Evolutionary conservation across 1,139 yeast genomes (phyloP), one percentile per base, ranked within the genome.

Genomic region (Yamadazyma atmosphaerica): DNA sequence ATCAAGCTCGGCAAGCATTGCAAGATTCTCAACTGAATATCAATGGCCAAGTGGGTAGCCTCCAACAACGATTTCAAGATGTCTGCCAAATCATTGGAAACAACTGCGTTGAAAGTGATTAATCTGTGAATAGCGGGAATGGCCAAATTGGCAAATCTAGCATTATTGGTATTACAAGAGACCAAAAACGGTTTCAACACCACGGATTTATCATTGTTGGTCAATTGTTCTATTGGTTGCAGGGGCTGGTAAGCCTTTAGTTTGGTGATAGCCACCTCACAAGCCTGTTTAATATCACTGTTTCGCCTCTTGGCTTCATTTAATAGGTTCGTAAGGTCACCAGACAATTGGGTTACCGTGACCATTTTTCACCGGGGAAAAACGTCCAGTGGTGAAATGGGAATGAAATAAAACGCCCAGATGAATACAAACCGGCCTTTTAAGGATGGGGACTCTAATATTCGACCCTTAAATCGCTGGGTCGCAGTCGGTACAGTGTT

Each of bases 1-100:
- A 83, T 77, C 28, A 90, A 64, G 2, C 83, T 71, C 0, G 97
- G 97, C 23, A 90, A 68, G 22, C 88, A 72, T 63, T 92, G 98
- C 26, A 92, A 65, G n/a, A 89, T 83, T 52, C 89, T 83, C 44
- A 92, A 71, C 58, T 90, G 97, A 34, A 87, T 84, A 36, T 92
- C 98, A 23, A 79, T 72, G 0, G 94, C 87, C 30, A 86, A 65
- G 51, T 81, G 83, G 0, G 94, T 77, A 0, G 95, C 87, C 41
- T 86, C 94, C 29, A 69, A 65, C 28, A 90, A 68, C 0, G 92
- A 82, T 26, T 77, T 82, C 23, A 90, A 63, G 4, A 89, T 69
- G 5, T 74, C 58, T 19, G 68, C 68, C 19, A 86, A 59, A 40
- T 78, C 73, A 1, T 67, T 62, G 1, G 68, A 60, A 0, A 88